phyloP scores from a whole-genome alignment of 2,329 filamentous ascomycete genomes.

The Triangularia verruculosa region DNA sequence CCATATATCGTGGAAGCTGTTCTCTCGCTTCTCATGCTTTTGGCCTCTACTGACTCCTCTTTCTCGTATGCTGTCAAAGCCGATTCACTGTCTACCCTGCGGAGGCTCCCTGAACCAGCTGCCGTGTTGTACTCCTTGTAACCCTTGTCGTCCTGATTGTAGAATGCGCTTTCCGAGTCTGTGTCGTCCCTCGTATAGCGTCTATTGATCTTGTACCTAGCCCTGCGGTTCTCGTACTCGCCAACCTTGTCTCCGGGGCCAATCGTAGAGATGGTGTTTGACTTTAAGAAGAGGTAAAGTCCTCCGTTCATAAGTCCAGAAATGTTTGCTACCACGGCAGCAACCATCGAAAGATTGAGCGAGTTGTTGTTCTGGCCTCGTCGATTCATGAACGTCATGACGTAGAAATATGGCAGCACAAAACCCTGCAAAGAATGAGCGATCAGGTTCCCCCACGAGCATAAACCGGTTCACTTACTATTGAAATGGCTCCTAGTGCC shows the following conservation, averaged over 20 bases:
- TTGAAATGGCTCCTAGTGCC: slow-evolving; percentile 53
- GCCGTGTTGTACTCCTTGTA: slow-evolving; percentile 29
- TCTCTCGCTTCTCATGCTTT: slow-evolving; percentile 19
- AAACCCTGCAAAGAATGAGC: slow-evolving; percentile 43
- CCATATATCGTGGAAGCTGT: slow-evolving; percentile 22
- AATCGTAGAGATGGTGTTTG: slow-evolving; percentile 57
- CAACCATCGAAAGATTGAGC: slow-evolving; percentile 57
- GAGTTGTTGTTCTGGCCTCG: slow-evolving; percentile 38
- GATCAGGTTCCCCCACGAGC: neutral
- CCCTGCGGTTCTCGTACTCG: slow-evolving; percentile 46
- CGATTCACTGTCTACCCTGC: slow-evolving; percentile 36
- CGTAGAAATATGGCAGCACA: slow-evolving; percentile 62
- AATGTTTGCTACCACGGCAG: slow-evolving; percentile 63
- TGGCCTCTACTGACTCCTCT: slow-evolving; percentile 32
- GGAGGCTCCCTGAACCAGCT: slow-evolving; percentile 30
- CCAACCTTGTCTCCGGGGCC: slow-evolving; percentile 44
- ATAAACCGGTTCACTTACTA: slow-evolving; percentile 42
- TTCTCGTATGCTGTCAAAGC: slow-evolving; percentile 35
- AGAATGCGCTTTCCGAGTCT: slow-evolving; percentile 17
- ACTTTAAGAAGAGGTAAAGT: slow-evolving; percentile 65
- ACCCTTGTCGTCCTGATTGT: neutral
- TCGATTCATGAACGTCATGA: slow-evolving; percentile 46
- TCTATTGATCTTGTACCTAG: slow-evolving; percentile 43
- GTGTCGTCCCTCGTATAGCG: slow-evolving; percentile 24
- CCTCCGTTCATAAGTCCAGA: slow-evolving; percentile 64